Conservation (phyloP, 192 early-diverging fungal species). For the Entrophospora sp. region DNA sequence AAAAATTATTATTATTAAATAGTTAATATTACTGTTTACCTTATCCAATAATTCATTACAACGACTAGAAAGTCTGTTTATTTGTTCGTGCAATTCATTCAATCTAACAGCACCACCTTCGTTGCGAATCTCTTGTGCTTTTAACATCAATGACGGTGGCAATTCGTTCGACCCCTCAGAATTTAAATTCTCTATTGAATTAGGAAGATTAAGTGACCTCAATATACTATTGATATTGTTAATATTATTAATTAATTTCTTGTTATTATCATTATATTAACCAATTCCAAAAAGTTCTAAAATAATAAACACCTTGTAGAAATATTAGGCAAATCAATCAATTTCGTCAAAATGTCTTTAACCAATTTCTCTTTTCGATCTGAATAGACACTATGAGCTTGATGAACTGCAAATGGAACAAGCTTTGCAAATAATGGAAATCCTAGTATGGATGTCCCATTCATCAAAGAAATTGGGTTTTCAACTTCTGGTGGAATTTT, state of each 20-base stretch:
- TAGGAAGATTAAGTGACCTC: constrained; percentile 60
- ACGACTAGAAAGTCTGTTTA: constrained; percentile 48
- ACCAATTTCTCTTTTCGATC: constrained; percentile 73
- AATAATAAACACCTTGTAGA: constrained; percentile 46
- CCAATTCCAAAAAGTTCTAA: too few species aligned
- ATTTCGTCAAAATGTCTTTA: constrained; percentile 50
- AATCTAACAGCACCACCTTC: constrained; percentile 61
- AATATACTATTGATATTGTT: constrained; percentile 41
- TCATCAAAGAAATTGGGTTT: constrained; percentile 62
- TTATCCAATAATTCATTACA: too few species aligned
- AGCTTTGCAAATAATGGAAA: constrained; percentile 75
- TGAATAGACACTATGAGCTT: constrained; percentile 79
- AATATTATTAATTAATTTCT: neutral
- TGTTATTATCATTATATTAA: neutral
- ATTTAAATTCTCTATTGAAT: constrained; percentile 64
- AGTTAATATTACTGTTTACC: constrained; percentile 26
- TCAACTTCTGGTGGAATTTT: constrained; percentile 41
- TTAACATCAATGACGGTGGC: constrained; percentile 58
- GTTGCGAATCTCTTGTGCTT: constrained; percentile 64
- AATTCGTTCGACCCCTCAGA: constrained; percentile 65
- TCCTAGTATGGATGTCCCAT: constrained; percentile 39
- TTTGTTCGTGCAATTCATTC: constrained; percentile 46
- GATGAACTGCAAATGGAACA: constrained; percentile 87
- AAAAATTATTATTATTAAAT: constrained; percentile 25
- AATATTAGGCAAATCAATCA: constrained; percentile 61